Base-by-base conservation (phyloP, 148 eudicot species). In the Rhododendron williamsianum region DNA sequence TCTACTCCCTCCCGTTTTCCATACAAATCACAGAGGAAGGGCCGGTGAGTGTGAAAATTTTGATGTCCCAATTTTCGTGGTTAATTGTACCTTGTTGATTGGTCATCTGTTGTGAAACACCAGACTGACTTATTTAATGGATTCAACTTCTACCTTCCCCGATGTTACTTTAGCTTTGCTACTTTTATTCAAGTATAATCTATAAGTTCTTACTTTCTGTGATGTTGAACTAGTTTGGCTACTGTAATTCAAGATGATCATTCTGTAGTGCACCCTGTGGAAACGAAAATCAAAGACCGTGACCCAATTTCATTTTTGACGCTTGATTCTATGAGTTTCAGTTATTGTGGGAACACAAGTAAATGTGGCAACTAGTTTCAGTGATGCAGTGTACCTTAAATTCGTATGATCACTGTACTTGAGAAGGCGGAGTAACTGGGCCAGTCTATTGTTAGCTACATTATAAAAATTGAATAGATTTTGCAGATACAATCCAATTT, bases 11-110 rank as follows among this genome's bases (percentile, higher is more conserved):
- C 94, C 48, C 90, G 93, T 3, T 88, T 87, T 83, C 91, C 91
- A n/a, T 87, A 56, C 51, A 96, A 89, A 86, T 91, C 93, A 38
- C 92, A 87, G 82, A 96, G 86, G 93, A 96, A 90, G 91, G 87
- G 83, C 76, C 90, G 94, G 94, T 93, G 93, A 96, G 93, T 79
- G 83, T 87, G 82, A 77, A 48, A 19, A 72, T 74, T 81, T 72
- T 9, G 21, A 16, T 16, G 54, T 15, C 27, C 85, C 71, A 27
- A 27, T 36, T 76, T 78, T 77, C 43, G 16, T 78, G 63, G 65
- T 76, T 78, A 41, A 36, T 77, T 87, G 83, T 78, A 87, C 43
- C 21, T 78, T 16, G 63, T 86, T 81, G 67, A 46, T 82, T 78
- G 9, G 51, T 46, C 71, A 73, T 86, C 54, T 63, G 49, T 12